Evolutionary conservation across 768 basidiomycete genomes (phyloP).

Genomic region (Flagelloscypha sp.): DNA sequence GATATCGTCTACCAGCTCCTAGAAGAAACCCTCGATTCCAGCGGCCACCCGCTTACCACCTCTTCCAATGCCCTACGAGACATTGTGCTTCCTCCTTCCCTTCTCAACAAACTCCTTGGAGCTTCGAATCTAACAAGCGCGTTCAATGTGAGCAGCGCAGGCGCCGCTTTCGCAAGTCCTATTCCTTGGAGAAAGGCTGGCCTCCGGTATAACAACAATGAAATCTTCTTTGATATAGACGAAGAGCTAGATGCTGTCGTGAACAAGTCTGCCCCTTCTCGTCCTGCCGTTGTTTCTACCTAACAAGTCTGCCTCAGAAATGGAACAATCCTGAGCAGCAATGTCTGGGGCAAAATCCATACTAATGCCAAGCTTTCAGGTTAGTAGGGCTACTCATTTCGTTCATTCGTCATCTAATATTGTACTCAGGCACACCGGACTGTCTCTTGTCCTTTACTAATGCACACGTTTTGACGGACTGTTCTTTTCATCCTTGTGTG

Average conservation of each 20-base stretch:
- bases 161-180: constrained; percentile 69
- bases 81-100: constrained; percentile 86
- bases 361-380: constrained; percentile 73
- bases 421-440: constrained; percentile 73
- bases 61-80: constrained; percentile 85
- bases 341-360: constrained; percentile 71
- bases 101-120: constrained; percentile 64
- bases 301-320: constrained; percentile 34
- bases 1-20: constrained; percentile 92
- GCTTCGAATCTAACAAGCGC: constrained; percentile 38
- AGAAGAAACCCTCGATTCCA: constrained; percentile 91
- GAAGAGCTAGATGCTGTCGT: constrained; percentile 77
- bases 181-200: constrained; percentile 92
- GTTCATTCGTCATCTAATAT: constrained; percentile 5
- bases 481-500: constrained; percentile 89
- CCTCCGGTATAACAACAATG: constrained; percentile 77
- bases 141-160: constrained; percentile 33
- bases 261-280: constrained; percentile 47
- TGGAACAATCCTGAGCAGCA: constrained; percentile 57
- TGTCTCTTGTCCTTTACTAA: constrained; percentile 71
- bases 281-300: constrained; percentile 1
- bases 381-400: constrained; percentile 17
- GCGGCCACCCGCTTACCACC: constrained; percentile 88
- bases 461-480: constrained; percentile 63
- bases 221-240: constrained; percentile 86